A percentile compares a stretch with the other conserved stretches of the same genome.
Conservation (phyloP, 1,284 basidiomycete genomes). For the Dichomitus squalens region DNA sequence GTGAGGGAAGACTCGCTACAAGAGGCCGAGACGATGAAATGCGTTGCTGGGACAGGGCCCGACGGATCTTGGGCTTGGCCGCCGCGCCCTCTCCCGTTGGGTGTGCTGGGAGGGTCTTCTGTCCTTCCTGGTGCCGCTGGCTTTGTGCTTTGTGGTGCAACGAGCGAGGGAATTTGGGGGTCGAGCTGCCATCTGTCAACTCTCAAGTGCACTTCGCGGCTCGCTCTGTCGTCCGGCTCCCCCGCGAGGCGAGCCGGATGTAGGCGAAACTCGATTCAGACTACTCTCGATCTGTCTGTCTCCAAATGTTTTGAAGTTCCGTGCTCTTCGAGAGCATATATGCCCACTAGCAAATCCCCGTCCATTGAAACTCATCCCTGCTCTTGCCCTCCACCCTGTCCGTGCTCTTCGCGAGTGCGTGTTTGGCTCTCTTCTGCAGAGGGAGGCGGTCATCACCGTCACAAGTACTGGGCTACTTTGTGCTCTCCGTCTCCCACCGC, state of each 20-base stretch:
- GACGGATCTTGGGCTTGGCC: neutral
- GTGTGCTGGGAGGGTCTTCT: neutral
- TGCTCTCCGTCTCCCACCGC: no score
- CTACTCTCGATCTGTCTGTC: neutral
- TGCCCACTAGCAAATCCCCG: no score
- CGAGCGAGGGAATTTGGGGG: neutral
- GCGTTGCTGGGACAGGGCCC: neutral
- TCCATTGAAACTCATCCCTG: no score
- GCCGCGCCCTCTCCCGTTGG: neutral
- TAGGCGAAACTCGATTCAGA: neutral
- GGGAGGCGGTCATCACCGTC: neutral
- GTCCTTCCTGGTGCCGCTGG: neutral
- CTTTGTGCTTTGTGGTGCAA: neutral
- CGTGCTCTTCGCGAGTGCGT: neutral
- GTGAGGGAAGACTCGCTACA: no score
- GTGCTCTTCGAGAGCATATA: neutral
- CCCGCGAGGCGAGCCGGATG: neutral
- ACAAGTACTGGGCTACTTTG: no score
- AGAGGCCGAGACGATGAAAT: neutral
- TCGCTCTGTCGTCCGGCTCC: no score
- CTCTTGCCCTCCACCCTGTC: neutral
- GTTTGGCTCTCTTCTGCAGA: neutral
- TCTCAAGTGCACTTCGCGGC: constrained; percentile 9
- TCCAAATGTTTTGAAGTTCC: neutral
- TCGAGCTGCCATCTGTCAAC: neutral